Base-by-base conservation (phyloP, 2,329 filamentous ascomycete species). In the Juglanconis sp. region DNA sequence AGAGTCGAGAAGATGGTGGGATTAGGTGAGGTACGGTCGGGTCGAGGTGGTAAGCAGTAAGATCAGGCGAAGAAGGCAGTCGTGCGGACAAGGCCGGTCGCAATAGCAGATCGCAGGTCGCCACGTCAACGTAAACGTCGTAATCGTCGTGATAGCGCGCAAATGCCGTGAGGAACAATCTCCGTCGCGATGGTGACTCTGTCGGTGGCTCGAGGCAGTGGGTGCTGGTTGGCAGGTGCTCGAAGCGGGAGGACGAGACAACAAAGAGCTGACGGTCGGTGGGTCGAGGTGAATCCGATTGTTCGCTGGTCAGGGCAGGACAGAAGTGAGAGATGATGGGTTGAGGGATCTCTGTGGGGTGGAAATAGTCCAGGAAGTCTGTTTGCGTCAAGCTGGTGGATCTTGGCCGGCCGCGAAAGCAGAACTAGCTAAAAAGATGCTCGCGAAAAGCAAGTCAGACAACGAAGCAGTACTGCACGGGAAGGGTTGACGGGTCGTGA, bases 371-470 rank as follows among this genome's bases (percentile, higher is more conserved):
- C 38, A 42, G 48, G 17, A 30, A 57, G 47, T 10, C 55, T 51
- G 38, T 13, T 42, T 48, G 53, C 53, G 53, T 46, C 53, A 31
- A 50, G 53, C 53, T 38, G 53, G 38, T 38, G 44, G 49, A 38
- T 36, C 38, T 49, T 40, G 46, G 34, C 49, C 31, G 44, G 36
- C 42, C 50, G 58, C 48, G 32, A 53, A 62, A 60, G 48, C 57
- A 56, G 53, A 56, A 48, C 17, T 44, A 34, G 52, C 40, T 17
- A 53, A 62, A 56, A 62, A 48, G 57, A 62, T 62, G 57, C 60
- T 62, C 56, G 40, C 55, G 40, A 53, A 47, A 56, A 62, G 57
- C 60, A 62, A 62, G 9, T 10, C 5, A 11, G 11, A 42, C 40
- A 13, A 13, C 40, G n/a, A 15, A 15, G 7, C 11, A 13, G 5